Base-by-base conservation (phyloP, 305 asterid genomes). In the Fraxinus xanthoxyloides region DNA sequence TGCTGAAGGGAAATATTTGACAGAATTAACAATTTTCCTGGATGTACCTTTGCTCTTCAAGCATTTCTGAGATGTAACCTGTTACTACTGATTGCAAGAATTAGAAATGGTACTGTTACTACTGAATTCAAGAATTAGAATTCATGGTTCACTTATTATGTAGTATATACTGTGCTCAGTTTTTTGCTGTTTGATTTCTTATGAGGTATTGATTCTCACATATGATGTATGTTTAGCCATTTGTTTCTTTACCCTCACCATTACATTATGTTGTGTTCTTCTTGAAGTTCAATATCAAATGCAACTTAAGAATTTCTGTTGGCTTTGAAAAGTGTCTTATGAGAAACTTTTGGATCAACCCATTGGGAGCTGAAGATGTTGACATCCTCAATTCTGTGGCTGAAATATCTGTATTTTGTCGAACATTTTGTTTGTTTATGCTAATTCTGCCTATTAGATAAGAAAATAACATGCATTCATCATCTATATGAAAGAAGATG, bases 121-220 rank as follows among this genome's bases (percentile, higher is more conserved):
- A 82, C 28, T 61, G 48, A 65, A 78, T 81, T 70, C 65, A 23
- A 40, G 73, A 40, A 73, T 81, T 75, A 1, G 51, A 81, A 84
- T 7, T 81, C 34, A 72, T 72, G 72, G 13, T 72, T 36, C 74
- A 38, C 76, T 67, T 9, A 28, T 79, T 40, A 15, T 28, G 24
- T 38, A 54, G 59, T 36, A 13, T 77, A 56, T 23, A 40, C 30
- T 38, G 23, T 40, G 31, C 72, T 38, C 79, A 51, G 80, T 77
- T 59, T 31, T 40, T 21, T 10, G 79, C 46, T 34, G 77, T 75
- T 79, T 70, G 78, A 24, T 69, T 85, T 85, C 84, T 84, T 61
- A 19, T 76, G 54, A 24, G 59, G 35, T 72, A 31, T 80, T 75
- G 26, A 31, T 23, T 76, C 48, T 80, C 82, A 75, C 72, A 5